Conservation (phyloP, 306 rosid species). For the Fragaria iinumae region DNA sequence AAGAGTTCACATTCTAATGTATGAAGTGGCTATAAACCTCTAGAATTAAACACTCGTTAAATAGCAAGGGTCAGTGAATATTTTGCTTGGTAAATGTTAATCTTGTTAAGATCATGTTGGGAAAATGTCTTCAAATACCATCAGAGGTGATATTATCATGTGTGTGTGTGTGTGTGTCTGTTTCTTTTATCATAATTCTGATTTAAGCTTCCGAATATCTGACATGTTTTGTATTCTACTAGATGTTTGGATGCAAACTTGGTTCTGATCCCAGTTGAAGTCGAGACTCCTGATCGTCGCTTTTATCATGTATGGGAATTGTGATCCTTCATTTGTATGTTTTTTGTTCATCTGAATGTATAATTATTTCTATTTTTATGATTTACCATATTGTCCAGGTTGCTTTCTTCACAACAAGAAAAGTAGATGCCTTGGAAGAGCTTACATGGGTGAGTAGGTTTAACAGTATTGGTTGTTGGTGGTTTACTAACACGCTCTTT, state of each 20-base stretch:
- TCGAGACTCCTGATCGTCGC: conserved; percentile 70
- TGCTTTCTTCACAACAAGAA: conserved; percentile 87
- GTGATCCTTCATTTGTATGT: conserved; percentile 11
- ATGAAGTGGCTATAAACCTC: background rate
- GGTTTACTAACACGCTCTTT: conserved; percentile 17
- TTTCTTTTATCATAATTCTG: background rate
- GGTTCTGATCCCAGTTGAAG: conserved; percentile 78
- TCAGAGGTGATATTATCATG: background rate
- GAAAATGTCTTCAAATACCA: background rate
- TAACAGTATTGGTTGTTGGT: conserved; percentile 23
- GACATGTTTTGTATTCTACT: conserved; percentile 19
- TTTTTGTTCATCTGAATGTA: conserved; percentile 10
- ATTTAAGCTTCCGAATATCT: background rate
- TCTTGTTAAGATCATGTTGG: background rate
- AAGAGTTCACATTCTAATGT: background rate
- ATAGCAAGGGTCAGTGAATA: background rate
- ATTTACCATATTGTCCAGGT: conserved; percentile 44
- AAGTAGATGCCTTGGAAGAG: conserved; percentile 77
- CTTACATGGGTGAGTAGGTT: conserved; percentile 80
- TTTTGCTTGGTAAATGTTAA: background rate
- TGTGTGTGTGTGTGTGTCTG: background rate
- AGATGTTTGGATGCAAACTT: conserved; percentile 95
- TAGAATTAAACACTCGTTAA: background rate
- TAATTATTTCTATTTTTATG: background rate
- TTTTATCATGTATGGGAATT: conserved; percentile 66